Evolutionary conservation across 805 yeast species (phyloP), one percentile per base, ranked within the genome.

Genomic region (Brettanomyces custersianus): DNA sequence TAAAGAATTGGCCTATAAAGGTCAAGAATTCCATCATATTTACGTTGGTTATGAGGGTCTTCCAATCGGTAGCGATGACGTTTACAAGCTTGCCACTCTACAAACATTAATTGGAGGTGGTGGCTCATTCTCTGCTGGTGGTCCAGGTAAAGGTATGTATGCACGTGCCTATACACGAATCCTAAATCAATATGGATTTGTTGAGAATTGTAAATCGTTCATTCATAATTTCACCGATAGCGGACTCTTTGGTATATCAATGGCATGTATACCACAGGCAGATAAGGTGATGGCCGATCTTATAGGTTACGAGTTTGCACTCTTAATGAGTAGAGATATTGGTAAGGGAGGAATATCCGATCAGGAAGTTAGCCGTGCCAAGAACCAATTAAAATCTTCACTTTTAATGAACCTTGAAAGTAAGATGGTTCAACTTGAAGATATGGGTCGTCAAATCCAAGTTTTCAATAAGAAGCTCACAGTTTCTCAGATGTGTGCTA

Each of bases 141-240:
- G 98, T 0, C 98, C 98, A 13, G 98, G 98, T 36, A 92, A 92
- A 59, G 98, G 98, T 4, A 88, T 92, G 97, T 92, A 87, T 56
- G 85, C 96, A 4, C 71, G 97, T 40, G 72, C 94, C 18, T 92
- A 87, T 63, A 85, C 95, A 0, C 76, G 87, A 47, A 95, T 92
- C 3, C 67, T 92, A 54, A 90, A 90, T 60, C 92, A 81, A 55
- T 84, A 82, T 54, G 94, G 94, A 27, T 88, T 81, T 55, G 77
- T 92, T 35, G 98, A 92, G 53, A 80, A 82, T 49, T 86, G 95
- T 56, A 66, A 77, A 49, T 74, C 94, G 6, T 87, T 88, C 63
- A 86, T 87, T 57, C 95, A 87, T 58, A 77, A 94, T 17, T 90
- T 85, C 63, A 71, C 84, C 2, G 95, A 87, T 51, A 78, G 88